phyloP scores from a whole-genome alignment of 352 stramenopile genomes.

The Pythium brassicae region DNA sequence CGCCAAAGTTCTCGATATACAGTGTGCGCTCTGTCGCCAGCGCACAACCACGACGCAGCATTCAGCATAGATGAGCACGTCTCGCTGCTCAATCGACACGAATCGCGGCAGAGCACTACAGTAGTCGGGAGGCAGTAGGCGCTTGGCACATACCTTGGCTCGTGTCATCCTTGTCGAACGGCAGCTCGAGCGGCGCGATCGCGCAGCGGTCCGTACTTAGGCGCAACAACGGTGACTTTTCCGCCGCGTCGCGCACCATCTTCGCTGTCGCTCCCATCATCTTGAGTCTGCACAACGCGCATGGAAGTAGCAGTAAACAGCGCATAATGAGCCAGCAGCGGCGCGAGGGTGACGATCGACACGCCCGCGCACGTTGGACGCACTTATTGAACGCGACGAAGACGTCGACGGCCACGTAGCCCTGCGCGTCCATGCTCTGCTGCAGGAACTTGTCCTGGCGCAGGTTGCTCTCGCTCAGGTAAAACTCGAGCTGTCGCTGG shows the following conservation, averaged over 20 bases:
- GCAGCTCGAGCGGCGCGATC: constrained; percentile 42
- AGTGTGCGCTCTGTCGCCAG: constrained; percentile 43
- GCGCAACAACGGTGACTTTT: constrained; percentile 49
- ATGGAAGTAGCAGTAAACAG: background rate
- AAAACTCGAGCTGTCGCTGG: constrained; percentile 82
- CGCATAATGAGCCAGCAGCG: background rate
- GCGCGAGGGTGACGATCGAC: too few relatives aligned
- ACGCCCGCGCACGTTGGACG: too few relatives aligned
- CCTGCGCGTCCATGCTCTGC: constrained; percentile 62
- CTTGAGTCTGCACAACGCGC: constrained; percentile 33
- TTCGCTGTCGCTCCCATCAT: constrained; percentile 45
- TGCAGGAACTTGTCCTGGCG: constrained; percentile 79
- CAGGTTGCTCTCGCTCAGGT: constrained; percentile 72
- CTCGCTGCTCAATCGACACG: background rate
- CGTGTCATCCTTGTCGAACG: constrained; percentile 22
- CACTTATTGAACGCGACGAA: constrained; percentile 75
- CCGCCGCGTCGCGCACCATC: constrained; percentile 51
- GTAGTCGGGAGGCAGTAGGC: too few relatives aligned
- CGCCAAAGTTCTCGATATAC: constrained; percentile 71
- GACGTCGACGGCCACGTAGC: constrained; percentile 45
- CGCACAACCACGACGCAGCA: background rate
- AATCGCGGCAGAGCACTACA: too few relatives aligned
- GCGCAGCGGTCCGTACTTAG: constrained; percentile 29
- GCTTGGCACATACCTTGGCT: constrained; percentile 16
- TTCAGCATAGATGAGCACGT: background rate